phyloP scores from a whole-genome alignment of 2,329 filamentous ascomycete genomes.

The Penicillium sp. region DNA sequence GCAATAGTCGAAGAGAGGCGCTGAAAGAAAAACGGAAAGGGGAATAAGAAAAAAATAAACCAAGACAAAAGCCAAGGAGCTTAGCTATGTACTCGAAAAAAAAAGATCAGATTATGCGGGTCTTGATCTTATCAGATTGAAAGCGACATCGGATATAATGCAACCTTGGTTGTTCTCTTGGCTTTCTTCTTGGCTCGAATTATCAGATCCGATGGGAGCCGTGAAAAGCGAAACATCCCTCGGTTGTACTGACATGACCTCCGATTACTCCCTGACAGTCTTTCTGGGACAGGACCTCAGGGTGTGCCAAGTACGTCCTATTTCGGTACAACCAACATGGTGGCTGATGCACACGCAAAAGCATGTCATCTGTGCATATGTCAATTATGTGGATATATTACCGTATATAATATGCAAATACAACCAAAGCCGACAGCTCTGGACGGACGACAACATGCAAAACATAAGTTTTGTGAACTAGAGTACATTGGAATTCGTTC shows the following conservation, averaged over 20 bases:
- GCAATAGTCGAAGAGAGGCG: neutral
- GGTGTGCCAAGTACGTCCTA: neutral
- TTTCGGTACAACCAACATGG: neutral
- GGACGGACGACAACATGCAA: neutral
- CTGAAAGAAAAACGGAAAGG: neutral
- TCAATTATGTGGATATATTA: too few species aligned
- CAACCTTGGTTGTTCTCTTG: neutral
- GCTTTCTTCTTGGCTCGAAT: conserved; percentile 4
- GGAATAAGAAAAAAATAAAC: neutral
- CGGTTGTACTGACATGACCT: neutral
- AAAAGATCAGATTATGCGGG: neutral
- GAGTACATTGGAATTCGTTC: too few species aligned
- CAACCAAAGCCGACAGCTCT: neutral
- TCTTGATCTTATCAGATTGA: conserved; percentile 12
- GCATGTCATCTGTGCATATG: neutral
- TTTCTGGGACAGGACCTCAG: neutral
- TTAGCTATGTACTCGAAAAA: neutral
- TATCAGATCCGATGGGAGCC: neutral
- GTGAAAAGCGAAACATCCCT: neutral
- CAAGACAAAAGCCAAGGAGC: neutral
- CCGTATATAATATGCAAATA: neutral
- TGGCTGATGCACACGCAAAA: neutral
- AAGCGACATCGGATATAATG: conserved; percentile 7
- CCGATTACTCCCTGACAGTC: neutral
- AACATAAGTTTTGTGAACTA: too few species aligned